phyloP scores from a whole-genome alignment of 129 eudicot species.

The Centaurea solstitialis region DNA sequence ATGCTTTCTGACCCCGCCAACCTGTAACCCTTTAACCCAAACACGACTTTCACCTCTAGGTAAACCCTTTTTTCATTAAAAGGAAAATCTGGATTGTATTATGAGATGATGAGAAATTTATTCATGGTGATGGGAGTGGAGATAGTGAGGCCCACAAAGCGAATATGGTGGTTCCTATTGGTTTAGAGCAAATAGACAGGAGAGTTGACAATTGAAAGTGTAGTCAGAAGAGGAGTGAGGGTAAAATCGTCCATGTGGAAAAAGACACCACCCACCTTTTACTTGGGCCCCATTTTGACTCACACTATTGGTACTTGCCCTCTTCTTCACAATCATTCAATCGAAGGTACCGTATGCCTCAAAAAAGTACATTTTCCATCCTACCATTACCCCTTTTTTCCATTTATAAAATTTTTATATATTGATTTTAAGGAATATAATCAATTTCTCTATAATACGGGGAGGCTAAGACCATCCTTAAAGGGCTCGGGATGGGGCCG shows the following conservation, averaged over 20 bases:
- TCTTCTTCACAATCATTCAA: conserved; percentile 9
- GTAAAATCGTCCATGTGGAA: conserved; percentile 16
- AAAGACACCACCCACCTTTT: conserved; percentile 7
- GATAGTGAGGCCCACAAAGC: conserved; percentile 10
- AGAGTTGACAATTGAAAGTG: conserved; percentile 48
- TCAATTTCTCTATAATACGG: no score
- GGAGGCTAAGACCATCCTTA: no score
- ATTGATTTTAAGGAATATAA: no score
- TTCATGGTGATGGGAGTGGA: background rate
- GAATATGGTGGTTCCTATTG: conserved; percentile 27
- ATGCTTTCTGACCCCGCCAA: no score
- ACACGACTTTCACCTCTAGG: no score
- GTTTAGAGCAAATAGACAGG: conserved; percentile 20
- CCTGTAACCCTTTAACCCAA: no score
- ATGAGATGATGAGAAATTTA: no score
- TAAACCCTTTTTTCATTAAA: no score
- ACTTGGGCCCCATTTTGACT: background rate
- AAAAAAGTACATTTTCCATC: background rate
- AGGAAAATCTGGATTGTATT: no score
- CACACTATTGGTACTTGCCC: background rate
- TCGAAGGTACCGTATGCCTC: conserved; percentile 19
- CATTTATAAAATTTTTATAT: no score
- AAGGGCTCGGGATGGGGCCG: no score
- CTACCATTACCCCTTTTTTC: background rate
- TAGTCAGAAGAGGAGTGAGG: conserved; percentile 8